phyloP scores from a whole-genome alignment of 768 basidiomycete species.

The Megacollybia marginata region DNA sequence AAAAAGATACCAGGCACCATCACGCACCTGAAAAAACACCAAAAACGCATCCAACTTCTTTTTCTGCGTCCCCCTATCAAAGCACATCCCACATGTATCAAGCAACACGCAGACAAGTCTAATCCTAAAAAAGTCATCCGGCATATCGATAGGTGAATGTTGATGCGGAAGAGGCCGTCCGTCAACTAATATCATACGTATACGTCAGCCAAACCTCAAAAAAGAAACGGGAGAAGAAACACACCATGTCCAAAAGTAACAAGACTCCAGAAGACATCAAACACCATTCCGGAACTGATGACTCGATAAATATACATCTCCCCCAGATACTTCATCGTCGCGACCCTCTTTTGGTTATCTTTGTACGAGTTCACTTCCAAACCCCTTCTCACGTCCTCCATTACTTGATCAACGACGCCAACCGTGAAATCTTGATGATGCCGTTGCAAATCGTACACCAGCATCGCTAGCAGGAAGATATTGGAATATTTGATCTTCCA shows the following conservation, averaged over 20 bases:
- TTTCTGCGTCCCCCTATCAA: slow-evolving; percentile 88
- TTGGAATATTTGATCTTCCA: slow-evolving; percentile 97
- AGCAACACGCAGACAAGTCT: slow-evolving; percentile 87
- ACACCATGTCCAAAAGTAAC: slow-evolving; percentile 94
- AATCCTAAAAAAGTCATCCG: slow-evolving; percentile 94
- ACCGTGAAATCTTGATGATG: slow-evolving; percentile 89
- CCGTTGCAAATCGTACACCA: slow-evolving; percentile 90
- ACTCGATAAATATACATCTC: slow-evolving; percentile 96
- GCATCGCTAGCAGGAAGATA: slow-evolving; percentile 84
- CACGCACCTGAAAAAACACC: slow-evolving; percentile 80
- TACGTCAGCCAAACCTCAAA: slow-evolving; percentile 2
- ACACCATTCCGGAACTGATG: slow-evolving; percentile 81
- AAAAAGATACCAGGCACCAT: slow-evolving; percentile 3
- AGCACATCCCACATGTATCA: slow-evolving; percentile 96
- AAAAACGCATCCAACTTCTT: slow-evolving; percentile 92
- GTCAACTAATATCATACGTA: slow-evolving; percentile 52
- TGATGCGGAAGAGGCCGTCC: slow-evolving; percentile 81
- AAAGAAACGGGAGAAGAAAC: slow-evolving; percentile 22
- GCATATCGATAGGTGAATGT: slow-evolving; percentile 73
- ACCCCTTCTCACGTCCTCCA: slow-evolving; percentile 87
- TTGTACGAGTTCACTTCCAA: slow-evolving; percentile 94
- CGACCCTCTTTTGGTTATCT: slow-evolving; percentile 87
- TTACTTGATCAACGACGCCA: slow-evolving; percentile 85
- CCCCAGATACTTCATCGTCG: slow-evolving; percentile 90
- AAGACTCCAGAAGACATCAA: slow-evolving; percentile 91